A percentile compares a stretch with the other conserved stretches of the same genome.
Conservation (phyloP, 257 asterid species). For the Cordia subcordata region DNA sequence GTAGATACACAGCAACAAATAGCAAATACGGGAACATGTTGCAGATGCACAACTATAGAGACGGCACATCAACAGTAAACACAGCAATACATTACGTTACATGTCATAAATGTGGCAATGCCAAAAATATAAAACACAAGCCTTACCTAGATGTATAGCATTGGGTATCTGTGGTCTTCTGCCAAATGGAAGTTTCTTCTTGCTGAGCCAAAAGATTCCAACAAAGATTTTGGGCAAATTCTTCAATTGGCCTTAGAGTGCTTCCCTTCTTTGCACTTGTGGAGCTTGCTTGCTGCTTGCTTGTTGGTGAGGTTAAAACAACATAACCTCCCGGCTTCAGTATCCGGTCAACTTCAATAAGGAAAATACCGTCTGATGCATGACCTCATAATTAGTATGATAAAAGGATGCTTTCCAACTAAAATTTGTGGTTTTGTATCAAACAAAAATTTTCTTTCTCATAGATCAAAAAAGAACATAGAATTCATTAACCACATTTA, state of each 20-base stretch:
- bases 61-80: no score
- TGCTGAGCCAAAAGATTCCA: slow-evolving; percentile 76
- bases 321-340: slow-evolving; percentile 97
- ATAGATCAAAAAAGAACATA: no score
- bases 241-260: slow-evolving; percentile 53
- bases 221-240: slow-evolving; percentile 58
- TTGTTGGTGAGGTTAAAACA: slow-evolving; percentile 75
- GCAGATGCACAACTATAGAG: no score
- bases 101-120: background rate
- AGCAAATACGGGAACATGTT: no score
- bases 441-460: no score
- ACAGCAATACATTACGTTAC: no score
- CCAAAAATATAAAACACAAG: slow-evolving; percentile 6
- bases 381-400: slow-evolving; percentile 22
- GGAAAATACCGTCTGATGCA: slow-evolving; percentile 70
- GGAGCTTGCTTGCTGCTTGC: slow-evolving; percentile 53
- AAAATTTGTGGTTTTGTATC: no score
- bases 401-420: background rate
- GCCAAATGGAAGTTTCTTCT: slow-evolving; percentile 89
- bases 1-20: no score
- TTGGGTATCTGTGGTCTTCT: slow-evolving; percentile 65
- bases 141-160: slow-evolving; percentile 74
- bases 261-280: slow-evolving; percentile 41
- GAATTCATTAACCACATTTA: no score
- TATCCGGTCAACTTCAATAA: slow-evolving; percentile 87